Base-by-base conservation (phyloP, 176 grass and related monocot genomes). In the Olyra latifolia region DNA sequence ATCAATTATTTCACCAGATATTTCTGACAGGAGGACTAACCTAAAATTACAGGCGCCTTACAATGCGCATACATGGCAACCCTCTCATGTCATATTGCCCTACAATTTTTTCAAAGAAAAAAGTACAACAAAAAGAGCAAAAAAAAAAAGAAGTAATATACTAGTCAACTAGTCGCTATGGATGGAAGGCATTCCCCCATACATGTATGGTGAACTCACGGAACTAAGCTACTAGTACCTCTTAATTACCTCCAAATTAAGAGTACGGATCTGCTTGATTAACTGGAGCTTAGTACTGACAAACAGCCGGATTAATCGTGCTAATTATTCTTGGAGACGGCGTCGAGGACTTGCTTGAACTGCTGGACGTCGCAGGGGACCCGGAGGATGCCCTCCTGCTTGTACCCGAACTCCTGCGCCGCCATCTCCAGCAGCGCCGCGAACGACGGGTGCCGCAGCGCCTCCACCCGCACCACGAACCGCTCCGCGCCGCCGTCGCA, bases 361-460 rank as follows among this genome's bases (percentile, higher is more conserved):
- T 84, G 87, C 8, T 48, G 40, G 27, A 69, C 76, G 53, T 72
- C 50, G 80, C 91, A 97, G 43, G 94, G 91, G 39, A 97, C 84
- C 16, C 82, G 82, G 80, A 97, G 91, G 29, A 91, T 74, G 61
- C 94, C 94, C 10, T 85, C 82, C 66, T 97, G 89, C 38, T 47
- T 74, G 77, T 97, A 93, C 6, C 91, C 94, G 58, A 97, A 91
- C 73, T 97, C 91, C 63, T 85, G 62, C 35, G 58, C 94, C 28
- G 91, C 86, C 65, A 72, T 71, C 39, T 89, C 89, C 66, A 94
- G 76, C 87, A 97, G 58, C 43, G 58, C 74, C 8, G 77, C 40
- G 69, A 97, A 64, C 72, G 84, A 82, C 57, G 88, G 91, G 77
- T 86, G 86, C 25, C 71, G 82, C n/a, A 97, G 86, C 23, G 79